These are phyloP conservation scores for Salicornia ramosissima DNA, from an alignment of 148 eudicot genomes.

Conservation along the genomic window DNA sequence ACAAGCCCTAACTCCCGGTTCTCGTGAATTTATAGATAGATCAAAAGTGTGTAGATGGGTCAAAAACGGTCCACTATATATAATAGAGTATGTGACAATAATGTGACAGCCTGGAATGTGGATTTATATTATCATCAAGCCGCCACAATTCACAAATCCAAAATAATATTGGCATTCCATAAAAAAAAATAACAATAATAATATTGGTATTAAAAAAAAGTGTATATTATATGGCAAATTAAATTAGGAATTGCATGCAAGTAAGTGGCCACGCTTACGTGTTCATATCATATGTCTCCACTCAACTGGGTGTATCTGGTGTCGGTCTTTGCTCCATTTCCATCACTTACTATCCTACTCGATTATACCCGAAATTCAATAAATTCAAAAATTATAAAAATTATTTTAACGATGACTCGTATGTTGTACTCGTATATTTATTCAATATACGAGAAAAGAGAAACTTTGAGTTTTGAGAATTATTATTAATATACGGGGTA, in stretches of 20 bases:
- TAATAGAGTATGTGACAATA: neutral
- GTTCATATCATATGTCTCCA: neutral
- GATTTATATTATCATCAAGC: neutral
- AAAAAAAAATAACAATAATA: no score
- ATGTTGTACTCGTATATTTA: no score
- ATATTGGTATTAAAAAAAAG: neutral
- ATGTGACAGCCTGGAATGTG: constrained; percentile 5
- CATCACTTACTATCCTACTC: neutral
- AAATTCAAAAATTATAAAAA: neutral
- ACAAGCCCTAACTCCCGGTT: no score
- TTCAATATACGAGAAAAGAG: no score
- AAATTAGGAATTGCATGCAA: neutral
- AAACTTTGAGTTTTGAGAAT: no score
- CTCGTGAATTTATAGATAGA: no score
- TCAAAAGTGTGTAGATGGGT: neutral
- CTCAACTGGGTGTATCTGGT: constrained; percentile 3
- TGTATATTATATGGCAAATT: neutral
- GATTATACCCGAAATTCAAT: neutral
- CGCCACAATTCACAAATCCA: neutral
- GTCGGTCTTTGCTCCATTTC: constrained; percentile 9
- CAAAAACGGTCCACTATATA: neutral
- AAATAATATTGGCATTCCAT: no score
- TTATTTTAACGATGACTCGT: no score
- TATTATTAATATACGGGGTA: no score
- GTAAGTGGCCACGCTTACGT: neutral